Percentiles rank a stretch among this genome's conserved stretches.
Conservation (phyloP, 192 early-diverging fungal species). For the Podochytrium sp. region DNA sequence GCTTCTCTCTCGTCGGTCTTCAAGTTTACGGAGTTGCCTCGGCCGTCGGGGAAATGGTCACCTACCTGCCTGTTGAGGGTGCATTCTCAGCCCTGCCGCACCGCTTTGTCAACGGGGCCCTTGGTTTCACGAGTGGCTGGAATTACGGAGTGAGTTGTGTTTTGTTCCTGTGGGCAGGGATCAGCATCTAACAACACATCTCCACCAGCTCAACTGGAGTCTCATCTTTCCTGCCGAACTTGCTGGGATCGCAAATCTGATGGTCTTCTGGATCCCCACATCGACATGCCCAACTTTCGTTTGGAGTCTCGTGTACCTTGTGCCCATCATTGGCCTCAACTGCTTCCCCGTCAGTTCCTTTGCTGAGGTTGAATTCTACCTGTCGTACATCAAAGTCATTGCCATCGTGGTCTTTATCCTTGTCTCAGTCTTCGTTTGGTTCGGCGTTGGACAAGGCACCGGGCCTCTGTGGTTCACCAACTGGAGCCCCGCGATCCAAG, state of each 20-base stretch:
- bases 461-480: constrained; percentile 21
- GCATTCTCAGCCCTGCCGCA: constrained; percentile 80
- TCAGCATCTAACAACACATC: too few relatives aligned
- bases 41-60: constrained; percentile 82
- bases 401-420: constrained; percentile 84
- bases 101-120: constrained; percentile 77
- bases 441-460: constrained; percentile 56
- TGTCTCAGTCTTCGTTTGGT: constrained; percentile 71
- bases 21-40: constrained; percentile 52
- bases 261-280: too few relatives aligned
- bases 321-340: constrained; percentile 62
- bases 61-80: constrained; percentile 71
- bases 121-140: constrained; percentile 52
- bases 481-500: constrained; percentile 16
- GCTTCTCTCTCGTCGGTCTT: constrained; percentile 44
- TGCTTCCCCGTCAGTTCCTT: constrained; percentile 56
- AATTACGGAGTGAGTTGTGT: constrained; percentile 50
- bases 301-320: constrained; percentile 56
- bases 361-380: constrained; percentile 24
- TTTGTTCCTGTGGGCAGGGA: too few relatives aligned
- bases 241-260: constrained; percentile 74
- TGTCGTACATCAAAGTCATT: constrained; percentile 78
- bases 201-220: constrained; percentile 36
- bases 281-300: constrained; percentile 35
- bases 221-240: too few relatives aligned